Evolutionary conservation across 768 basidiomycete genomes (phyloP), one percentile per base, ranked within the genome.

Genomic region (Wakefieldia striispora): DNA sequence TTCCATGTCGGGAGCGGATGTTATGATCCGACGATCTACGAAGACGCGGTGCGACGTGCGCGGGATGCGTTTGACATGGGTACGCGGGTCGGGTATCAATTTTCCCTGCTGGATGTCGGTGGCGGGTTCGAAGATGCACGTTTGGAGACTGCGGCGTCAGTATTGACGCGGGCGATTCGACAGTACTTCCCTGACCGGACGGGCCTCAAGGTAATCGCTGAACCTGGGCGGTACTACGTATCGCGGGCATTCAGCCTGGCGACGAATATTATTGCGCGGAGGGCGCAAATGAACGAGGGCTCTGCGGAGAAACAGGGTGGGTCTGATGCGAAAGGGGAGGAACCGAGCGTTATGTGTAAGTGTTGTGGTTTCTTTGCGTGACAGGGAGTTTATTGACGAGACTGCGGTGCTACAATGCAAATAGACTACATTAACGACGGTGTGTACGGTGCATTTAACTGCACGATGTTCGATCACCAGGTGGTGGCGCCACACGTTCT

Each of bases 401-500:
- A 31, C 29, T 29, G 14, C 6, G 44, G 43, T 57, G 31, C 49
- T 26, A 47, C 2, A 29, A 47, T 42, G 41, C 38, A 47, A 31
- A 29, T 68, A 97, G 94, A 97, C 75, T 98, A 98, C 76, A 93
- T 98, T 80, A 98, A 97, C 73, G 95, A 98, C 68, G 97, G 97
- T 38, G 93, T 99, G 35, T 99, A 99, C 69, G 94, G 95, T 43
- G 84, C 92, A 19, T 94, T 95, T 77, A 94, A 95, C 75, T 94
- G 91, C 73, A 94, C 94, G 71, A 76, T 98, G 64, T 98, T 97
- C 71, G 97, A 98, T 71, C 97, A 99, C 71, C 94, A 95, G 65
- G 76, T 79, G 50, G 86, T 86, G n/a, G 82, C 89, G 61, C 97
- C 97, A 21, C 82, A 82, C 59, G 87, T 90, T 40, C 74, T 91